Conservation (phyloP, 2,329 filamentous ascomycete species). For the Colletotrichum aenigma region DNA sequence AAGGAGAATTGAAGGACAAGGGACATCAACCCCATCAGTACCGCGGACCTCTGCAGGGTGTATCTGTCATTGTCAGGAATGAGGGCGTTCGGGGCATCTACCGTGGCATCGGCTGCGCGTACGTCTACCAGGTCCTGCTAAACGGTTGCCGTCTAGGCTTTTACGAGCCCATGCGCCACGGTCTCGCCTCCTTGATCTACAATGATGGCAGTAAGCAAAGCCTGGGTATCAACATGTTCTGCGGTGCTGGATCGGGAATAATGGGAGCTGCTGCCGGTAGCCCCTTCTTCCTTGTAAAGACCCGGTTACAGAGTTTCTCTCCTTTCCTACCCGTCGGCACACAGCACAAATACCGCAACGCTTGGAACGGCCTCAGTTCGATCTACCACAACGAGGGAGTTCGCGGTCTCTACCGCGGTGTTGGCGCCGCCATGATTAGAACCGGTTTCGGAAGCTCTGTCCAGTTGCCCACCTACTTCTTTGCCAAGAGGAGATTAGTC, state of each 20-base stretch:
- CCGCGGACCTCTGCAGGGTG: conserved; percentile 88
- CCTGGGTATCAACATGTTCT: conserved; percentile 90
- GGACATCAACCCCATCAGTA: conserved; percentile 87
- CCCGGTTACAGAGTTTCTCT: conserved; percentile 90
- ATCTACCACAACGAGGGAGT: conserved; percentile 82
- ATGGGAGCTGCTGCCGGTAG: conserved; percentile 92
- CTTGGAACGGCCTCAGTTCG: conserved; percentile 78
- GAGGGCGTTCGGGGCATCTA: conserved; percentile 87
- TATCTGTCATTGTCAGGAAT: conserved; percentile 87
- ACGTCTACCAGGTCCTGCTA: conserved; percentile 93
- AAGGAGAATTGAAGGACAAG: conserved; percentile 92
- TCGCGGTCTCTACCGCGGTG: conserved; percentile 84
- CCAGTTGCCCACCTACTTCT: conserved; percentile 97
- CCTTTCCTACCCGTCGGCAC: conserved; percentile 93
- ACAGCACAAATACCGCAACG: conserved; percentile 91
- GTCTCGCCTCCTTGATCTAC: conserved; percentile 72
- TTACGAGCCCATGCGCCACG: conserved; percentile 90
- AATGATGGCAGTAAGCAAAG: conserved; percentile 78
- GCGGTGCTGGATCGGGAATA: conserved; percentile 86
- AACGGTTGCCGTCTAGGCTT: conserved; percentile 97
- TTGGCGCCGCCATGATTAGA: conserved; percentile 91
- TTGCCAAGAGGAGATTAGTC: conserved; percentile 86
- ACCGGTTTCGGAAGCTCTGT: conserved; percentile 96
- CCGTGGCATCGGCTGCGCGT: conserved; percentile 88
- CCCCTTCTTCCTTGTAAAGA: conserved; percentile 98